phyloP scores from a whole-genome alignment of 495 filamentous ascomycete genomes.

The Penicillium cinerascens region DNA sequence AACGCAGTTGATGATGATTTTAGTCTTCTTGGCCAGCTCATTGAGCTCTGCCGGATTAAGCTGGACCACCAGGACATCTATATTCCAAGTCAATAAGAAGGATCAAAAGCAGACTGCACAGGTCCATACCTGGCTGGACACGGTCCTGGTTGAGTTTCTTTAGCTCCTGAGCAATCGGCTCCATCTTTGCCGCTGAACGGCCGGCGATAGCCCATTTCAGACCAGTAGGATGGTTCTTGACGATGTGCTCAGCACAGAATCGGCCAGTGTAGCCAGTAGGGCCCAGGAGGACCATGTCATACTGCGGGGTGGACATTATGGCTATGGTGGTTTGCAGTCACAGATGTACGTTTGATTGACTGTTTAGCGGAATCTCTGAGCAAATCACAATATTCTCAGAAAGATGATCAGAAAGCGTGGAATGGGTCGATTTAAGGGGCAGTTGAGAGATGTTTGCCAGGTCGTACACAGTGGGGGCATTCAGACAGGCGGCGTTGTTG shows the following conservation, averaged over 20 bases:
- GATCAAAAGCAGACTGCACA: not conserved
- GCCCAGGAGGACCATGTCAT: constrained; percentile 81
- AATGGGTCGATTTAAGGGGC: not conserved
- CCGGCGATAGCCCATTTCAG: constrained; percentile 90
- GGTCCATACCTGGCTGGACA: constrained; percentile 54
- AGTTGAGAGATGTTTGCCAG: not conserved
- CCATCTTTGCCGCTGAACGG: constrained; percentile 70
- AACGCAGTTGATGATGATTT: constrained; percentile 75
- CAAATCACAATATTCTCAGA: constrained; percentile 13
- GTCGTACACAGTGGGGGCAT: not conserved
- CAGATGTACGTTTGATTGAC: constrained; percentile 7
- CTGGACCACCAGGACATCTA: constrained; percentile 51
- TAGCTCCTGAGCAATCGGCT: constrained; percentile 61
- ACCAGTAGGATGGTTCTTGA: constrained; percentile 67
- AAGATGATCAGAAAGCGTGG: not conserved
- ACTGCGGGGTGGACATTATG: constrained; percentile 53
- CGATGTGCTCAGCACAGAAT: constrained; percentile 72
- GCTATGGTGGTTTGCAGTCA: constrained; percentile 1
- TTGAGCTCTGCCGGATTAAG: constrained; percentile 63
- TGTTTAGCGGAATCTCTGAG: constrained; percentile 4
- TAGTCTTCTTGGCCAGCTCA: constrained; percentile 68
- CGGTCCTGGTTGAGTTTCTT: constrained; percentile 67
- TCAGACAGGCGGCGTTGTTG: not conserved
- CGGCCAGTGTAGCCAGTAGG: constrained; percentile 87
- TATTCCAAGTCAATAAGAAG: constrained; percentile 3